Evolutionary conservation across 2,329 filamentous ascomycete species (phyloP).

Genomic region (Ophiostoma sp.): DNA sequence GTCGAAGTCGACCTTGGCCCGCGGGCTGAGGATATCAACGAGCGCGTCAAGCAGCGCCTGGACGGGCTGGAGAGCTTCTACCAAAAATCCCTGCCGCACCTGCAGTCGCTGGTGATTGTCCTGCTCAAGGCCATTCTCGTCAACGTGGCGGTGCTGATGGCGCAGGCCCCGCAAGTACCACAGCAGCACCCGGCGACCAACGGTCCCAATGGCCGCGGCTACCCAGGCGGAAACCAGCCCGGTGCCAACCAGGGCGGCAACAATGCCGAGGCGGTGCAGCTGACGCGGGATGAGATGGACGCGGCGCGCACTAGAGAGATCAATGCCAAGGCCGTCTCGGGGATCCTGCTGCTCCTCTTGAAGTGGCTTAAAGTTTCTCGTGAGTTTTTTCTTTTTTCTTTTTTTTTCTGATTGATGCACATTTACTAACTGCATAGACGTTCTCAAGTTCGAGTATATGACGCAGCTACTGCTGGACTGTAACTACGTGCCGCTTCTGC

Average conservation of each 20-base stretch:
- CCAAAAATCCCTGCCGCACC: constrained; percentile 67
- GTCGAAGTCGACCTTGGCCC: constrained; percentile 48
- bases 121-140: constrained; percentile 81
- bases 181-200: constrained; percentile 35
- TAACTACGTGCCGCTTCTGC: constrained; percentile 85
- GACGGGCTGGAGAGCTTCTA: constrained; percentile 78
- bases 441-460: constrained; percentile 93
- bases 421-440: constrained; percentile 49
- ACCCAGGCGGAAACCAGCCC: constrained; percentile 17
- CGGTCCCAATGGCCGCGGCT: neutral
- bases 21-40: constrained; percentile 42
- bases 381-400: constrained; percentile 43
- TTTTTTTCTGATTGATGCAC: neutral
- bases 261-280: constrained; percentile 37
- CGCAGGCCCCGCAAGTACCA: constrained; percentile 47
- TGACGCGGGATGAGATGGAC: constrained; percentile 71
- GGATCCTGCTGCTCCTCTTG: constrained; percentile 74
- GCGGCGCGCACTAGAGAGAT: constrained; percentile 78
- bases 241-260: constrained; percentile 32
- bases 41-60: constrained; percentile 59
- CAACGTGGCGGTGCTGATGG: constrained; percentile 80
- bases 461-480: constrained; percentile 90
- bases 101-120: constrained; percentile 91
- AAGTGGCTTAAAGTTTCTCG: constrained; percentile 97
- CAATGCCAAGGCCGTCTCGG: constrained; percentile 85